These are phyloP conservation scores for Arachis hypogaea DNA, from an alignment of 306 rosid genomes.

Conservation along the genomic window DNA sequence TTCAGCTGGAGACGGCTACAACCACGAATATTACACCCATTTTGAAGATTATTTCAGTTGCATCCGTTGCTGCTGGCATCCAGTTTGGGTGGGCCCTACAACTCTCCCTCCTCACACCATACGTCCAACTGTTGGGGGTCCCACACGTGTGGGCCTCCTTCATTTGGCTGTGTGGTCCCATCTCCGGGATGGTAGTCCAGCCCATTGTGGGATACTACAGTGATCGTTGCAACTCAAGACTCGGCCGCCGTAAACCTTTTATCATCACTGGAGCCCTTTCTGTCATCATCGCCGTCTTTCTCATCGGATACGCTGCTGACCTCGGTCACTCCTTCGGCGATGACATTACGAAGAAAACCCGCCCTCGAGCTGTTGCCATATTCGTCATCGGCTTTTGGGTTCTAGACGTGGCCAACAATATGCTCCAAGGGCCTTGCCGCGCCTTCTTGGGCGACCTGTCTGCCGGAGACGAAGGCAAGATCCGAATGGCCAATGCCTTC, in stretches of 20 bases:
- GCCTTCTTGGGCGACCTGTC: slow-evolving; percentile 72
- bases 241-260: slow-evolving; percentile 86
- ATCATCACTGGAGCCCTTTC: slow-evolving; percentile 45
- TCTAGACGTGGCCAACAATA: slow-evolving; percentile 75
- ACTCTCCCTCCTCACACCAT: slow-evolving; percentile 70
- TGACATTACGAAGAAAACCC: not conserved
- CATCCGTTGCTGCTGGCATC: slow-evolving; percentile 75
- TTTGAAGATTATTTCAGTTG: slow-evolving; percentile 47
- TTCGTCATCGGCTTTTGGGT: slow-evolving; percentile 70
- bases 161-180: slow-evolving; percentile 86
- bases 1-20: slow-evolving; percentile 28
- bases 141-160: slow-evolving; percentile 73
- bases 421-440: slow-evolving; percentile 72
- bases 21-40: slow-evolving; percentile 2
- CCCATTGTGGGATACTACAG: slow-evolving; percentile 76
- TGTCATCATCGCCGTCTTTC: slow-evolving; percentile 56
- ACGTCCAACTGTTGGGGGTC: slow-evolving; percentile 69
- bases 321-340: slow-evolving; percentile 61
- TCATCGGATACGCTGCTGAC: slow-evolving; percentile 82
- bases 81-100: slow-evolving; percentile 95
- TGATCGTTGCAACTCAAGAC: slow-evolving; percentile 68
- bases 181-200: slow-evolving; percentile 76
- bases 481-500: slow-evolving; percentile 46
- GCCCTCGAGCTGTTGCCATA: slow-evolving; percentile 49
- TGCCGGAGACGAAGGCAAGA: slow-evolving; percentile 46